These are phyloP conservation scores for Phytophthora tentaculata DNA, from an alignment of 352 stramenopile genomes.

Conservation along the genomic window DNA sequence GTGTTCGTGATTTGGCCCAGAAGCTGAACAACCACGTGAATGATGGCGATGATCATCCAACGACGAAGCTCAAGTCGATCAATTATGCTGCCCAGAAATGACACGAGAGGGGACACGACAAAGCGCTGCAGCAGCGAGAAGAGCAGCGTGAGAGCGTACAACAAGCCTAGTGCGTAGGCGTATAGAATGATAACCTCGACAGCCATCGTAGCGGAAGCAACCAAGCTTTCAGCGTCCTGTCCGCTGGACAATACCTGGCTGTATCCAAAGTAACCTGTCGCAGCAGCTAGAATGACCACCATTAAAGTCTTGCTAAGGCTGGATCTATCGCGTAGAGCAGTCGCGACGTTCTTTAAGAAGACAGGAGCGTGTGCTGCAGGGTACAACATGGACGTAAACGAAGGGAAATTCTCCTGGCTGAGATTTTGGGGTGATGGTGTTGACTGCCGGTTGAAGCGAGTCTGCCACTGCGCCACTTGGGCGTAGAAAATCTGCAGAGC, in stretches of 20 bases:
- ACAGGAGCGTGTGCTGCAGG: conserved; percentile 50
- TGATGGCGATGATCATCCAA: conserved; percentile 55
- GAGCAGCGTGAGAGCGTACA: conserved; percentile 51
- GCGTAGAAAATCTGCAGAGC: conserved; percentile 68
- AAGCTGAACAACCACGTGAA: conserved; percentile 48
- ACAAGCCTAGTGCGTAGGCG: conserved; percentile 55
- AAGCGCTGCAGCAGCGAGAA: conserved; percentile 47
- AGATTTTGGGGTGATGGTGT: conserved; percentile 27
- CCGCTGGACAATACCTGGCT: conserved; percentile 9
- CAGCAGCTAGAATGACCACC: conserved; percentile 6
- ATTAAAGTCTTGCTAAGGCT: conserved; percentile 14
- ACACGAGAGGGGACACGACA: conserved; percentile 44
- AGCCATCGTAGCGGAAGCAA: conserved; percentile 7
- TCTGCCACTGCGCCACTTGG: conserved; percentile 76
- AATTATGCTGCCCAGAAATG: conserved; percentile 26
- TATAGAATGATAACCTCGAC: conserved; percentile 57
- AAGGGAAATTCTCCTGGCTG: conserved; percentile 49
- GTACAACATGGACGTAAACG: conserved; percentile 68
- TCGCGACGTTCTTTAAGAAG: conserved; percentile 33
- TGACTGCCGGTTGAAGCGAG: conserved; percentile 58
- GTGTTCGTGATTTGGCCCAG: conserved; percentile 45
- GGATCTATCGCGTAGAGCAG: conserved; percentile 12
- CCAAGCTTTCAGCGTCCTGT: neutral
- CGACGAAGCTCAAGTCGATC: conserved; percentile 41
- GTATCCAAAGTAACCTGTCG: conserved; percentile 26